Percentiles rank a stretch among this genome's conserved stretches.
These are phyloP conservation scores for Salix brachista DNA, from an alignment of 345 rosid species.

Conservation along the genomic window DNA sequence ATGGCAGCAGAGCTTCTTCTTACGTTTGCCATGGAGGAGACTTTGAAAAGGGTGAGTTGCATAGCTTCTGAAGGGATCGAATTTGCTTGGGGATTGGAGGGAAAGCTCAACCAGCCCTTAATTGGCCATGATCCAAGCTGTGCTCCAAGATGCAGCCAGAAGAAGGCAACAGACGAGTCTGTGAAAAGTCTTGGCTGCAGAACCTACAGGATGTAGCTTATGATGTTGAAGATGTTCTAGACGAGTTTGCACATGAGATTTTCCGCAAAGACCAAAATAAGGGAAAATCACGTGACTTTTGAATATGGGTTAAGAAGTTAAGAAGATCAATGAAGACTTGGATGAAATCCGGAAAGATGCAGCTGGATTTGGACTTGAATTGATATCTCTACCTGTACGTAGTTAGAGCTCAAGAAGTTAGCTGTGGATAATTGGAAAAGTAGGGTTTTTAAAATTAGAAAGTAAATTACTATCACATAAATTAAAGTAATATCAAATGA, in stretches of 20 bases:
- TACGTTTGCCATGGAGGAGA: conserved; percentile 1
- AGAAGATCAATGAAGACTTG: not conserved
- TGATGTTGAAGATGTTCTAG: conserved; percentile 1
- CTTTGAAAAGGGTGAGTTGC: not conserved
- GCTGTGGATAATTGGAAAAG: too few species aligned
- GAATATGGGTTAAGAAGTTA: not conserved
- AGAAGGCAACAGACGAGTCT: not conserved
- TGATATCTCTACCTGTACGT: not conserved
- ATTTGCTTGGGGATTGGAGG: not conserved
- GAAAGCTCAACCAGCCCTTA: not conserved
- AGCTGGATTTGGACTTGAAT: not conserved
- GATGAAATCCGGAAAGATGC: not conserved
- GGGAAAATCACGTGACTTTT: not conserved
- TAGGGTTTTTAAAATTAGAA: too few species aligned
- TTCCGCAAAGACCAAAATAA: not conserved
- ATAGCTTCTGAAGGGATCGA: not conserved
- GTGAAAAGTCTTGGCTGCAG: not conserved
- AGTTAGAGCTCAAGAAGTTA: not conserved
- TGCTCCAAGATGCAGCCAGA: not conserved
- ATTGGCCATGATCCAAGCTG: not conserved
- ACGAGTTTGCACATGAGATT: not conserved
- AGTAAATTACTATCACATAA: too few species aligned
- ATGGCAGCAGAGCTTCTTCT: not conserved
- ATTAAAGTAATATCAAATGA: too few species aligned
- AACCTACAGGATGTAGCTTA: conserved; percentile 5